Conservation (phyloP, 176 grass and related monocot species). For the Bolboschoenus planiculmis region DNA sequence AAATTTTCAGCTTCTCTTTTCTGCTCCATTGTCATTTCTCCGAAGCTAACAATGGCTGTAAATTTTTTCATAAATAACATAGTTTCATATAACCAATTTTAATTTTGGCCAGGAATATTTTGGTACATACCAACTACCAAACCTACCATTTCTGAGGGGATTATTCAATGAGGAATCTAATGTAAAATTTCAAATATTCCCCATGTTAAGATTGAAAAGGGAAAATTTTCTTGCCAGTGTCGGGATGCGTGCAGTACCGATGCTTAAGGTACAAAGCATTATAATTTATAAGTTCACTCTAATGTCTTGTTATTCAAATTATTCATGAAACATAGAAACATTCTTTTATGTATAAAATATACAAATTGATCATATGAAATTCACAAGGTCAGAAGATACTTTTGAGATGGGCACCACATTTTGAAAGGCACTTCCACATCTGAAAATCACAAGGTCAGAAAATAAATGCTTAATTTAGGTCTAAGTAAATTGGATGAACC, state of each 20-base stretch:
- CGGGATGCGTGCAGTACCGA: neutral
- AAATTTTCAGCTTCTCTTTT: conserved; percentile 55
- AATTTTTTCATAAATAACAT: neutral
- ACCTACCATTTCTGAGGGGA: neutral
- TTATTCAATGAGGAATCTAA: neutral
- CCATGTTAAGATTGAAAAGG: neutral
- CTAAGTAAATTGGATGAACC: neutral
- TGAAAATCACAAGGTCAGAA: conserved; percentile 16
- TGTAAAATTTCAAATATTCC: neutral
- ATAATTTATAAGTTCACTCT: neutral
- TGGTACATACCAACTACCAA: neutral
- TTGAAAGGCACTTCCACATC: conserved; percentile 33
- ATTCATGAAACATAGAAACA: neutral
- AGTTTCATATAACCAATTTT: neutral
- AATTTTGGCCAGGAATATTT: neutral
- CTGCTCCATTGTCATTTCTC: conserved; percentile 42
- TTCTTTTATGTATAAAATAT: neutral
- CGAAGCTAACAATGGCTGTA: conserved; percentile 85
- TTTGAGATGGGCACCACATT: conserved; percentile 30
- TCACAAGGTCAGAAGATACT: conserved; percentile 17
- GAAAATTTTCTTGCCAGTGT: neutral
- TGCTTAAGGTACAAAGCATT: neutral
- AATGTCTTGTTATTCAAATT: neutral
- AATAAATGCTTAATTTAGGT: neutral
- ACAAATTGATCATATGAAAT: neutral